Evolutionary conservation across 2,329 filamentous ascomycete genomes (phyloP).

Genomic region (Rhynchosporium secalis): DNA sequence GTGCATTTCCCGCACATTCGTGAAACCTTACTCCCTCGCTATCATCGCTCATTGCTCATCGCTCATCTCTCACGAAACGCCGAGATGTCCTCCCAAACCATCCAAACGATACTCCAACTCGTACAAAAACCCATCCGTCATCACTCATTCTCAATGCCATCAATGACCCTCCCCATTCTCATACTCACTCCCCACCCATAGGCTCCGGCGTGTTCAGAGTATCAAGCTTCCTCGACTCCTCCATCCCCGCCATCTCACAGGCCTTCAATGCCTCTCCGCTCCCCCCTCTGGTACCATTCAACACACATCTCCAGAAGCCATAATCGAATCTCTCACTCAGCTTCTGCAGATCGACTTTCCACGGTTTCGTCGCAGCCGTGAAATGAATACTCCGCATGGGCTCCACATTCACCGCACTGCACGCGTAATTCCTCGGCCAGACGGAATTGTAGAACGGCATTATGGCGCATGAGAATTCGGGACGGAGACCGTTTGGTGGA

Average conservation of each 20-base stretch:
- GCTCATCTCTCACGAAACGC: too few species aligned
- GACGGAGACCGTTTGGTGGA: neutral
- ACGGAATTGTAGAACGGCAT: slow-evolving; percentile 20
- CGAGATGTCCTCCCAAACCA: too few species aligned
- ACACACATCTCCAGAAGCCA: slow-evolving; percentile 19
- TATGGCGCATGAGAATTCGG: slow-evolving; percentile 16
- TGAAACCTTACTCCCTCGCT: too few species aligned
- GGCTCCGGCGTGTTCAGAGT: neutral
- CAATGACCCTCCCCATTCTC: too few species aligned
- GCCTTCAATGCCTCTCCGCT: neutral
- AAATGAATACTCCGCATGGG: slow-evolving; percentile 21
- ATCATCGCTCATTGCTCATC: too few species aligned
- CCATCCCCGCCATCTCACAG: slow-evolving; percentile 13
- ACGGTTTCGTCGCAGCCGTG: slow-evolving; percentile 20
- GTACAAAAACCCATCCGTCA: too few species aligned
- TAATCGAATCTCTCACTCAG: slow-evolving; percentile 15
- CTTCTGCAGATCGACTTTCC: slow-evolving; percentile 14
- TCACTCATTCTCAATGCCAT: too few species aligned
- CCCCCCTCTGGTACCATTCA: slow-evolving; percentile 7
- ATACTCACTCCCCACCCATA: neutral
- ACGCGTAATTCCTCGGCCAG: slow-evolving; percentile 18
- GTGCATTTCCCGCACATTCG: too few species aligned
- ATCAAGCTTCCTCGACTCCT: slow-evolving; percentile 16
- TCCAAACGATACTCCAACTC: too few species aligned
- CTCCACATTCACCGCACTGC: slow-evolving; percentile 15